Conservation (phyloP, 75 land plant genomes). For the Ceratopteris richardii region DNA sequence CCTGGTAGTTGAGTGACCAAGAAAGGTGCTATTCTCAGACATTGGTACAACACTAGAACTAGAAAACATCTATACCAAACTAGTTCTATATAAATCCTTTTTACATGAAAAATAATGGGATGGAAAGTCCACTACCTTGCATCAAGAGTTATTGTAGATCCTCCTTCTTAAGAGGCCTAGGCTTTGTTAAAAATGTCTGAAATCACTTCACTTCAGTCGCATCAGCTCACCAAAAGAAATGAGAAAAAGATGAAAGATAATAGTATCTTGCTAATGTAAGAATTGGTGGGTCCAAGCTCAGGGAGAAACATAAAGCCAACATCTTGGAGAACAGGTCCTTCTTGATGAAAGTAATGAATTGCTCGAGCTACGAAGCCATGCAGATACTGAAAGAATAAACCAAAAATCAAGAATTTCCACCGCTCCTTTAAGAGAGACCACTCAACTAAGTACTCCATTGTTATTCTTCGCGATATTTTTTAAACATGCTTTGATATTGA, state of each 20-base stretch:
- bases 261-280: conserved; percentile 78
- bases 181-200: neutral
- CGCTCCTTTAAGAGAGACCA: conserved; percentile 36
- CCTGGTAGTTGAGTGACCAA: conserved; percentile 93
- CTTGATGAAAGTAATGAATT: conserved; percentile 85
- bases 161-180: neutral
- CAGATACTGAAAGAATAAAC: conserved; percentile 65
- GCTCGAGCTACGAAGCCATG: conserved; percentile 94
- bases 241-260: conserved; percentile 68
- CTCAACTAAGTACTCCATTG: conserved; percentile 39
- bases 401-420: conserved; percentile 45
- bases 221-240: conserved; percentile 57
- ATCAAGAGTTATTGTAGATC: neutral
- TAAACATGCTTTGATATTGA: no score
- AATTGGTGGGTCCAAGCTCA: conserved; percentile 72
- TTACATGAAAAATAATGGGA: conserved; percentile 81
- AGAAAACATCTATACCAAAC: conserved; percentile 86
- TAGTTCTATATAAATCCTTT: conserved; percentile 84
- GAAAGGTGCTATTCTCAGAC: conserved; percentile 71
- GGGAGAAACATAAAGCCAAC: conserved; percentile 75
- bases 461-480: conserved; percentile 51
- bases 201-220: neutral
- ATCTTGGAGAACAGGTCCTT: conserved; percentile 90
- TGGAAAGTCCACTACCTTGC: conserved; percentile 89
- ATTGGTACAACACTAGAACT: conserved; percentile 81